A percentile compares a stretch with the other conserved stretches of the same genome.
These are phyloP conservation scores for Carex myosuroides DNA, from an alignment of 176 grass and related monocot species.

Conservation along the genomic window DNA sequence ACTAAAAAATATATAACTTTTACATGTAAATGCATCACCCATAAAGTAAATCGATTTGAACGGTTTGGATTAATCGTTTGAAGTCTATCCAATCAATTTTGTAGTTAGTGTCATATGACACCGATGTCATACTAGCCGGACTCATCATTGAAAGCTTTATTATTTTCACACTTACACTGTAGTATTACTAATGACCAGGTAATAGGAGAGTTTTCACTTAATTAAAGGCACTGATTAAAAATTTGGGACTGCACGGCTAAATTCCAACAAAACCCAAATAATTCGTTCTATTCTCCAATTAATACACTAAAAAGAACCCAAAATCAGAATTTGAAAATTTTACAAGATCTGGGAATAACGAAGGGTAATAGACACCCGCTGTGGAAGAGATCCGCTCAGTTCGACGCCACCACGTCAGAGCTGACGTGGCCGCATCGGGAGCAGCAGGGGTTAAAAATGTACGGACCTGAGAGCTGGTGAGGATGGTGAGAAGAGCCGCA, in stretches of 20 bases:
- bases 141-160: neutral
- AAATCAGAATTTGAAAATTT: neutral
- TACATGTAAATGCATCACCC: too few relatives aligned
- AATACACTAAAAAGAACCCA: neutral
- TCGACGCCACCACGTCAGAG: neutral
- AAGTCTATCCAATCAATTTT: too few relatives aligned
- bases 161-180: conserved; percentile 9
- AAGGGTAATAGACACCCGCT: neutral
- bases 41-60: too few relatives aligned
- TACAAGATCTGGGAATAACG: neutral
- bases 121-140: too few relatives aligned
- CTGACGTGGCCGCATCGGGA: neutral
- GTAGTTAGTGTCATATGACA: too few relatives aligned
- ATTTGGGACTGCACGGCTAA: neutral
- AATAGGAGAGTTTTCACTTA: neutral
- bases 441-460: neutral
- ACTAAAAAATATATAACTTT: too few relatives aligned
- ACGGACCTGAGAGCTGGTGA: conserved; percentile 85
- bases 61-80: too few relatives aligned
- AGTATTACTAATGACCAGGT: neutral
- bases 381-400: conserved; percentile 1
- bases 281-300: neutral
- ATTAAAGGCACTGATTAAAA: neutral
- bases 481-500: conserved; percentile 77
- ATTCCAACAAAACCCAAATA: neutral